These are phyloP conservation scores for Coniochaeta prunicola DNA, from an alignment of 2,329 filamentous ascomycete genomes.

Conservation along the genomic window DNA sequence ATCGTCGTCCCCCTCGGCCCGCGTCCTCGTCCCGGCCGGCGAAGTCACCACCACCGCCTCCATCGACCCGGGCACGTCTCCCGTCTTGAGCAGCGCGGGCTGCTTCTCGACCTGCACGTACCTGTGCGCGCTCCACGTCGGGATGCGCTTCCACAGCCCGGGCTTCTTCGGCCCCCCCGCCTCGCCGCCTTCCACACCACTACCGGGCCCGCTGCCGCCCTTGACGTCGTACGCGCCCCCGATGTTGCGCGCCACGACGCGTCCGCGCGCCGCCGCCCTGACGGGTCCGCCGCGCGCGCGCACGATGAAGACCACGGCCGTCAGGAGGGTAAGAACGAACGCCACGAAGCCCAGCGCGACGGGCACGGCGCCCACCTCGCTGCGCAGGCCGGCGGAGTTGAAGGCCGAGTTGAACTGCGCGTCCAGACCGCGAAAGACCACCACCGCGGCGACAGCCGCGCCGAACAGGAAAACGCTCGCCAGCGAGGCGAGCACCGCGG, in stretches of 20 bases:
- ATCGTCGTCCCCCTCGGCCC: slow-evolving; percentile 11
- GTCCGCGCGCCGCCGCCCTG: background rate
- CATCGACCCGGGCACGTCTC: slow-evolving; percentile 2
- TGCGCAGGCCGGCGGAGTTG: slow-evolving; percentile 15
- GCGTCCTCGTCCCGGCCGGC: background rate
- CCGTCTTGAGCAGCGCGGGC: slow-evolving; percentile 6
- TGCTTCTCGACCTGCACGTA: slow-evolving; percentile 24
- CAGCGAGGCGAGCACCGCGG: slow-evolving; percentile 13
- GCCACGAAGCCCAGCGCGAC: slow-evolving; percentile 20
- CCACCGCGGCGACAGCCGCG: slow-evolving; percentile 16
- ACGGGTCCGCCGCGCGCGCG: slow-evolving; percentile 1
- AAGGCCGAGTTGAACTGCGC: slow-evolving; percentile 19
- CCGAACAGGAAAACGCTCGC: slow-evolving; percentile 18
- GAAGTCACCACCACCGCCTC: slow-evolving; percentile 1
- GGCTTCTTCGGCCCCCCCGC: background rate
- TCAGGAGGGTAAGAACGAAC: slow-evolving; percentile 13
- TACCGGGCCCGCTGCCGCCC: background rate
- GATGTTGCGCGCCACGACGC: slow-evolving; percentile 4
- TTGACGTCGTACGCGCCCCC: background rate
- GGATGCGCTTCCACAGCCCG: slow-evolving; percentile 11
- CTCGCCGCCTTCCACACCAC: background rate
- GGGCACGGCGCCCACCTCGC: slow-evolving; percentile 12
- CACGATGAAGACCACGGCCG: slow-evolving; percentile 10
- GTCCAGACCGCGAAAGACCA: slow-evolving; percentile 17
- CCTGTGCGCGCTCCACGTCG: slow-evolving; percentile 18